Conservation (phyloP, 192 early-diverging fungal species). For the Linderina pennispora region DNA sequence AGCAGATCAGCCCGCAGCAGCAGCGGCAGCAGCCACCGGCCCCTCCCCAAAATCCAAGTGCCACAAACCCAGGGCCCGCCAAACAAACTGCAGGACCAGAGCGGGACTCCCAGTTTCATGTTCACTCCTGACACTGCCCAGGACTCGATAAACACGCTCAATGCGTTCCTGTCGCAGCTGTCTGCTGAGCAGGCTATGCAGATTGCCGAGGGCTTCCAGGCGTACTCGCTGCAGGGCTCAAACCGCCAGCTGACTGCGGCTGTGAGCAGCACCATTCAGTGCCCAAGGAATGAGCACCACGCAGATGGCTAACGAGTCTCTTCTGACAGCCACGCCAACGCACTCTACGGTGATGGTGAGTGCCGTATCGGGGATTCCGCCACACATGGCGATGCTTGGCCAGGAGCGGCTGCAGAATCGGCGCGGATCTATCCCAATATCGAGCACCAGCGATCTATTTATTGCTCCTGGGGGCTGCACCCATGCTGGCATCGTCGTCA, state of each 20-base stretch:
- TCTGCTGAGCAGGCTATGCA: slow-evolving; percentile 39
- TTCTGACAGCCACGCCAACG: no score
- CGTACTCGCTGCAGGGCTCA: slow-evolving; percentile 29
- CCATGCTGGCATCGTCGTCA: slow-evolving; percentile 5
- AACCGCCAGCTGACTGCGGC: no score
- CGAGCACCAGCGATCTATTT: slow-evolving; percentile 38
- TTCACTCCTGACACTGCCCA: slow-evolving; percentile 34
- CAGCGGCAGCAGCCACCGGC: neutral
- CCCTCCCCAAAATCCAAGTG: neutral
- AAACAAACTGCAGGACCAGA: no score
- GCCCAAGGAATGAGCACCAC: no score
- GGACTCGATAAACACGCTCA: slow-evolving; percentile 37
- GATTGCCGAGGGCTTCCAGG: slow-evolving; percentile 32
- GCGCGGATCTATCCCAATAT: slow-evolving; percentile 35
- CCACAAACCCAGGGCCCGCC: no score
- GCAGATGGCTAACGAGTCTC: no score
- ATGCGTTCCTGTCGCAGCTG: slow-evolving; percentile 39
- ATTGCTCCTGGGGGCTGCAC: slow-evolving; percentile 16
- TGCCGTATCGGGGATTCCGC: no score
- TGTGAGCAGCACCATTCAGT: no score
- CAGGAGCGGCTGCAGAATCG: slow-evolving; percentile 14
- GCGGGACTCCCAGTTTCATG: slow-evolving; percentile 18
- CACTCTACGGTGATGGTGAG: no score
- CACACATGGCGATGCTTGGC: neutral
- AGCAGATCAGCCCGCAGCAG: neutral